Evolutionary conservation across 2,329 filamentous ascomycete species (phyloP).

Genomic region (Daldinia sp.): DNA sequence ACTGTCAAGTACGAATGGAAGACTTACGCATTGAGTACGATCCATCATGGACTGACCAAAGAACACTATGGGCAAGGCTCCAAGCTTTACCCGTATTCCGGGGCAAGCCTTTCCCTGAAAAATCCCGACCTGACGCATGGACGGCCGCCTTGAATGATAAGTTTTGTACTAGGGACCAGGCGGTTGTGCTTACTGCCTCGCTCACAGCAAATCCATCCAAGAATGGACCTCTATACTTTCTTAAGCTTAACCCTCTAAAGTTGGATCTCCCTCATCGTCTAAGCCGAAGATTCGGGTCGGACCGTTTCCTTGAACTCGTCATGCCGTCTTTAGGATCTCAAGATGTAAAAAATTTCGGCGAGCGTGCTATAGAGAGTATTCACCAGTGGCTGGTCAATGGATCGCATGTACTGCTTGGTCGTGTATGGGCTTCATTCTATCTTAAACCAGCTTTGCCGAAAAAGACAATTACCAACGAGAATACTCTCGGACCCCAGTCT

Average conservation of each 20-base stretch:
- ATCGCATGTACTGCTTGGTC: constrained; percentile 55
- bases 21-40: constrained; percentile 50
- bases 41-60: constrained; percentile 55
- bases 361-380: constrained; percentile 48
- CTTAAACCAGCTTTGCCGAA: constrained; percentile 50
- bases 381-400: constrained; percentile 51
- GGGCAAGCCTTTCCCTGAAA: constrained; percentile 58
- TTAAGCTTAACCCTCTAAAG: constrained; percentile 58
- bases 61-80: constrained; percentile 53
- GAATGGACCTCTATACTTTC: constrained; percentile 53
- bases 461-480: constrained; percentile 50
- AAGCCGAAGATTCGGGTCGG: constrained; percentile 62
- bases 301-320: constrained; percentile 65
- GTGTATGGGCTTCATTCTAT: constrained; percentile 59
- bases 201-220: constrained; percentile 50
- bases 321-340: constrained; percentile 53
- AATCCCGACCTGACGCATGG: constrained; percentile 57
- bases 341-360: constrained; percentile 43
- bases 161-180: constrained; percentile 49
- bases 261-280: constrained; percentile 62
- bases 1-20: constrained; percentile 54
- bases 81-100: constrained; percentile 51
- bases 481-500: constrained; percentile 43
- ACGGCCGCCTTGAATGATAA: constrained; percentile 49
- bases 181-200: constrained; percentile 54